These are phyloP conservation scores for Opeltia flavorubescens DNA, from an alignment of 495 filamentous ascomycete genomes.

Conservation along the genomic window DNA sequence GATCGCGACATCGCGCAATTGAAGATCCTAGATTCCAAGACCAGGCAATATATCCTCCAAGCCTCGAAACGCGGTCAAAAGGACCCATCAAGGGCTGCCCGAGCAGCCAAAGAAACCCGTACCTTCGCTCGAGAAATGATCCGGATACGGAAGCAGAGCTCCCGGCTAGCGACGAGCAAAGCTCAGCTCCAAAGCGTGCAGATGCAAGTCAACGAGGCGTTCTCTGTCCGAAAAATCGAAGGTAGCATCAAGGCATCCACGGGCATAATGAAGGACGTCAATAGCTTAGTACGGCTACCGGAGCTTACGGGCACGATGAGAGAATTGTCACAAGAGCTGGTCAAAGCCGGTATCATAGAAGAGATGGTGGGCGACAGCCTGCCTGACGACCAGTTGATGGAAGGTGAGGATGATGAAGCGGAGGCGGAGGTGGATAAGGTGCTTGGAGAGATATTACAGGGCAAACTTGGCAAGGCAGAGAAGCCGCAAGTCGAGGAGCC, in stretches of 20 bases:
- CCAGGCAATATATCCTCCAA: conserved; percentile 68
- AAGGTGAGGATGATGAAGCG: conserved; percentile 78
- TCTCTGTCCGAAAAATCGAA: conserved; percentile 91
- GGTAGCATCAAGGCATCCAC: conserved; percentile 76
- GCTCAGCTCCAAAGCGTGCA: conserved; percentile 87
- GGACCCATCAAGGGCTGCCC: conserved; percentile 57
- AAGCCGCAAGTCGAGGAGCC: conserved; percentile 36
- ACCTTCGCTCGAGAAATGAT: conserved; percentile 81
- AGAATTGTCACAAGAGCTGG: conserved; percentile 73
- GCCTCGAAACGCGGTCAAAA: conserved; percentile 66
- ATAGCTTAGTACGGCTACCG: conserved; percentile 67
- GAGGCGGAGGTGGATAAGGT: conserved; percentile 89
- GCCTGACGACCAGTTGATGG: conserved; percentile 53
- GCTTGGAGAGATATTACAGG: conserved; percentile 76
- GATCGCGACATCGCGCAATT: conserved; percentile 80
- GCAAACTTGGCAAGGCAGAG: conserved; percentile 60
- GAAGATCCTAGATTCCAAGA: conserved; percentile 64
- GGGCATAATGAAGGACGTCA: conserved; percentile 95
- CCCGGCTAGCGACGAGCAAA: conserved; percentile 66
- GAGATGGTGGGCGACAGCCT: conserved; percentile 86
- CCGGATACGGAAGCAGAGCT: conserved; percentile 57
- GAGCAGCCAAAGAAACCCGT: conserved; percentile 65
- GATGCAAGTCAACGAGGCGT: conserved; percentile 97
- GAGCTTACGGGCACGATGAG: conserved; percentile 83
- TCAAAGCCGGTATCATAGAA: conserved; percentile 92